Conservation (phyloP, 441 rosid genomes). For the Jatropha podagrica region DNA sequence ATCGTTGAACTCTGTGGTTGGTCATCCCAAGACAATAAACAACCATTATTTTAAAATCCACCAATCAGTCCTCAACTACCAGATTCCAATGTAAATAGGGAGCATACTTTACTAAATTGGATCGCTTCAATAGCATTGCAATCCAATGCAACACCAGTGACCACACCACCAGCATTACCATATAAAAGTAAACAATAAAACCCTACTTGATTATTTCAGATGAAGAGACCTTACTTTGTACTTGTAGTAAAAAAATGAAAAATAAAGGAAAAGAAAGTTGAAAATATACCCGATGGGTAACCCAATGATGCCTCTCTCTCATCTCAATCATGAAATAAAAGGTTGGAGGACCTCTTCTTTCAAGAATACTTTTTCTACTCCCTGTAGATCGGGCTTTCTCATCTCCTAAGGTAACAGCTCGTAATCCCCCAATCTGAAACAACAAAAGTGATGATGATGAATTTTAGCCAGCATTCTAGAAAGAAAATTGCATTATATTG, state of each 20-base stretch:
- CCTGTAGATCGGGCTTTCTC: conserved; percentile 60
- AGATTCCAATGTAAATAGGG: not conserved
- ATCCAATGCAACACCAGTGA: too few relatives aligned
- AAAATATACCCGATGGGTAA: conserved; percentile 50
- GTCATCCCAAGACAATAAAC: not conserved
- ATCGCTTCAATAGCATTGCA: too few relatives aligned
- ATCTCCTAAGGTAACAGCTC: conserved; percentile 62
- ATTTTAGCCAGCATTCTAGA: not conserved
- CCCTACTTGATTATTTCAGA: too few relatives aligned
- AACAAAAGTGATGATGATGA: not conserved
- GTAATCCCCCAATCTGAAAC: conserved; percentile 63
- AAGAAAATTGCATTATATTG: not conserved
- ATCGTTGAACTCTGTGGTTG: not conserved
- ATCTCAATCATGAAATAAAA: conserved; percentile 71
- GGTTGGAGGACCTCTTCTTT: conserved; percentile 64
- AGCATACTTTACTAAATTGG: too few relatives aligned
- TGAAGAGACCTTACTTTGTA: not conserved
- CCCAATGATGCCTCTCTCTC: conserved; percentile 66
- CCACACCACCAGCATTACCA: too few relatives aligned
- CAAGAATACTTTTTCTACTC: conserved; percentile 56
- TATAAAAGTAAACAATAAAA: too few relatives aligned
- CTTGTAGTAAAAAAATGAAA: too few relatives aligned
- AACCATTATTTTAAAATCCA: too few relatives aligned
- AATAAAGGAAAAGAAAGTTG: not conserved
- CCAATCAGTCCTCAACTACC: too few relatives aligned